These are phyloP conservation scores for Viridothelium virens DNA, from an alignment of 495 filamentous ascomycete genomes.

Conservation along the genomic window DNA sequence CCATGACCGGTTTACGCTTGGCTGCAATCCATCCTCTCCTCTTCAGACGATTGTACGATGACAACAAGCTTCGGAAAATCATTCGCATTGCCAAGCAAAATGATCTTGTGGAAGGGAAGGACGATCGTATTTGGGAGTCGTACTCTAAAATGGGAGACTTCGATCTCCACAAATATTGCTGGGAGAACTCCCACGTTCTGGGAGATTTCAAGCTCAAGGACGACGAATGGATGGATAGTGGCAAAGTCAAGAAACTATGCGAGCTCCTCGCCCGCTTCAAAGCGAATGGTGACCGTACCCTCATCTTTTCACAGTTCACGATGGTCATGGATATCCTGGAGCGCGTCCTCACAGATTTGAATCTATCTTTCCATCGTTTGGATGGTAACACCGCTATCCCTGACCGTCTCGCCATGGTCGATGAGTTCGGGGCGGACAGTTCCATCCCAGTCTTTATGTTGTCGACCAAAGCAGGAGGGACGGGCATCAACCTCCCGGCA, in stretches of 20 bases:
- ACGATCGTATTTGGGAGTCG: constrained; percentile 61
- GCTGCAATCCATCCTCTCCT: constrained; percentile 89
- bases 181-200: constrained; percentile 52
- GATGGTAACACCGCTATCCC: constrained; percentile 80
- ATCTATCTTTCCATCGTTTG: constrained; percentile 68
- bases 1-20: constrained; percentile 85
- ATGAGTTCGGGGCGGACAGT: constrained; percentile 68
- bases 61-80: constrained; percentile 67
- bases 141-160: constrained; percentile 50
- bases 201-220: constrained; percentile 61
- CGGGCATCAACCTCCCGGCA: constrained; percentile 87
- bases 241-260: constrained; percentile 73
- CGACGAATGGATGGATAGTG: constrained; percentile 83
- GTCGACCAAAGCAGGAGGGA: constrained; percentile 86
- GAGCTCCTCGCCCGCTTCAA: constrained; percentile 65
- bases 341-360: constrained; percentile 63
- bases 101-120: constrained; percentile 50
- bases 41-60: constrained; percentile 69
- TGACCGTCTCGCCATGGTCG: constrained; percentile 76
- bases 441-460: constrained; percentile 86
- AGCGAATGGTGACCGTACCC: constrained; percentile 72
- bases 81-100: constrained; percentile 57
- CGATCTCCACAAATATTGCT: constrained; percentile 72
- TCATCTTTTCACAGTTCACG: constrained; percentile 90
- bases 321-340: constrained; percentile 86